These are phyloP conservation scores for Hyaloscypha variabilis DNA, from an alignment of 495 filamentous ascomycete genomes.

Conservation along the genomic window DNA sequence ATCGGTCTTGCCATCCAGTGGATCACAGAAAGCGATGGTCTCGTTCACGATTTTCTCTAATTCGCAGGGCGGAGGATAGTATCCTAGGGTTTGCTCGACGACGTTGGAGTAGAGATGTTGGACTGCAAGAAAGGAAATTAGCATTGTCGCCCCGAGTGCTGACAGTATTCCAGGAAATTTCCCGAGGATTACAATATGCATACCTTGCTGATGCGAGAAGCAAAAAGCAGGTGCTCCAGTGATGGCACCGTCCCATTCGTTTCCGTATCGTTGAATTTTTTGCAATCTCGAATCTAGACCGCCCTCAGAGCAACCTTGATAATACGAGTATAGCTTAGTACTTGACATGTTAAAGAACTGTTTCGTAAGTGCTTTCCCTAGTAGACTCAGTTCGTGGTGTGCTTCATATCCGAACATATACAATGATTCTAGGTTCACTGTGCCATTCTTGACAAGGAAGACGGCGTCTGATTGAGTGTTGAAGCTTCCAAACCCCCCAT, in stretches of 20 bases:
- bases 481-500: constrained; percentile 54
- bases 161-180: too few relatives aligned
- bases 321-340: constrained; percentile 48
- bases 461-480: constrained; percentile 36
- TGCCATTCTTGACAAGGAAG: constrained; percentile 44
- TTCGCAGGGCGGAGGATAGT: constrained; percentile 47
- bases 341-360: constrained; percentile 37
- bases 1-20: constrained; percentile 37
- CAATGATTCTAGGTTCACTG: constrained; percentile 43
- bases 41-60: constrained; percentile 34
- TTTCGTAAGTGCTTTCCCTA: constrained; percentile 43
- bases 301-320: constrained; percentile 47
- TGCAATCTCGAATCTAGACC: constrained; percentile 48
- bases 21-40: constrained; percentile 42
- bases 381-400: constrained; percentile 34
- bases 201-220: constrained; percentile 50
- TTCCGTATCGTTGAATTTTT: constrained; percentile 52
- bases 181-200: too few relatives aligned
- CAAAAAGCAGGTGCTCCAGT: constrained; percentile 56
- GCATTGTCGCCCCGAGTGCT: too few relatives aligned
- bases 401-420: constrained; percentile 52
- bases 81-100: constrained; percentile 48
- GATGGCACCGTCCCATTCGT: constrained; percentile 51
- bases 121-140: too few relatives aligned
- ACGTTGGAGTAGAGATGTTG: too few relatives aligned